Evolutionary conservation across 345 rosid species (phyloP).

Genomic region (Gossypium bickii): DNA sequence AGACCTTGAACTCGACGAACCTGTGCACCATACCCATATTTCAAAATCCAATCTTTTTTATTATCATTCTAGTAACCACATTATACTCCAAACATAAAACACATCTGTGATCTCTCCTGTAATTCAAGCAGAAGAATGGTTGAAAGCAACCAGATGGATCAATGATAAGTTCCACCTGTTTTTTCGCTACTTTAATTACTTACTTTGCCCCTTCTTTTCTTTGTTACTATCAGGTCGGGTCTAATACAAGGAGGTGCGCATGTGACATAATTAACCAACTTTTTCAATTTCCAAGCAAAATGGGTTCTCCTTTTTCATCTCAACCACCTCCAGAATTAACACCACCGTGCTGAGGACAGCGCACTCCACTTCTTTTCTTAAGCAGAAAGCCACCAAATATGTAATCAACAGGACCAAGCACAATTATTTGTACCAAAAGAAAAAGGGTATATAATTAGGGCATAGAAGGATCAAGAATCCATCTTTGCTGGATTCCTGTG

Average conservation of each 20-base stretch:
- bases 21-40: slow-evolving; percentile 15
- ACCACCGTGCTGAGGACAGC: neutral
- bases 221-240: neutral
- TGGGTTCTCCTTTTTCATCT: neutral
- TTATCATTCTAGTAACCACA: neutral
- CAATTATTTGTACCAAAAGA: slow-evolving; percentile 5
- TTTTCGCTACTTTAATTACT: neutral
- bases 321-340: neutral
- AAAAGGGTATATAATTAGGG: neutral
- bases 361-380: neutral
- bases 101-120: neutral
- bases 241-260: neutral
- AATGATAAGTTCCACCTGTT: neutral
- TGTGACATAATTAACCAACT: slow-evolving; percentile 12
- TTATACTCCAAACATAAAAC: neutral
- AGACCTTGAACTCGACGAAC: slow-evolving; percentile 38
- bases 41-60: neutral
- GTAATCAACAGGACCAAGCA: neutral
- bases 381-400: neutral
- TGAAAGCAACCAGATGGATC: neutral
- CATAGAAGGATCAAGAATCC: neutral
- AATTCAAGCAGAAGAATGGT: neutral
- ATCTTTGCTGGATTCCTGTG: neutral
- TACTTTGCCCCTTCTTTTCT: neutral
- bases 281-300: neutral